Conservation (phyloP, 2,329 filamentous ascomycete genomes). For the Diaporthe vexans region DNA sequence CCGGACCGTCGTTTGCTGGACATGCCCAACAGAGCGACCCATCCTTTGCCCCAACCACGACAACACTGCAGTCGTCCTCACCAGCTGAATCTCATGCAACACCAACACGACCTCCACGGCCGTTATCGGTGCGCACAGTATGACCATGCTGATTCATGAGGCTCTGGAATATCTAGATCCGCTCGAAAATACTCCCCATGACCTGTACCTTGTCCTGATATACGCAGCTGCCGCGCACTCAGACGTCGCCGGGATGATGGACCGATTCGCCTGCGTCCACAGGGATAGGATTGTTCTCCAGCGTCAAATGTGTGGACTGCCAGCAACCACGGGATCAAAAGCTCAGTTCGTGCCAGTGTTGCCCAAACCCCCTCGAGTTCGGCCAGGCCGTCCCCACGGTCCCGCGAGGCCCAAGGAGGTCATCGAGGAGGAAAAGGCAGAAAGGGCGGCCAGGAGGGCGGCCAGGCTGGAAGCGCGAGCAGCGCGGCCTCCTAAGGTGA, state of each 20-base stretch:
- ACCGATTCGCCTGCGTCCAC: conserved; percentile 30
- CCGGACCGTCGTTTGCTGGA: not conserved
- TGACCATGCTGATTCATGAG: conserved; percentile 35
- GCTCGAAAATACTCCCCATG: conserved; percentile 22
- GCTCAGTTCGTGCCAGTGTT: not conserved
- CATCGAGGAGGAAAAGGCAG: conserved; percentile 8
- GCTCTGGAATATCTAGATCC: conserved; percentile 34
- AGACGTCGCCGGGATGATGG: conserved; percentile 36
- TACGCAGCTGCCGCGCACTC: conserved; percentile 36
- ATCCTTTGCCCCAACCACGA: not conserved
- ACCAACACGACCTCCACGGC: not conserved
- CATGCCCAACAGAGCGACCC: not conserved
- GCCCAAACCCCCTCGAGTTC: not conserved
- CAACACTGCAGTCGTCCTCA: not conserved
- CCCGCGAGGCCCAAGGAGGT: conserved; percentile 23
- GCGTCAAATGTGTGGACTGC: not conserved
- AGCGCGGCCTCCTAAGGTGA: not conserved
- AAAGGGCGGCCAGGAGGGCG: conserved; percentile 7
- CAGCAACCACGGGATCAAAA: not conserved
- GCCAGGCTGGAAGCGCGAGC: not conserved
- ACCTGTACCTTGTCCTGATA: conserved; percentile 30
- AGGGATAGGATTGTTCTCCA: not conserved
- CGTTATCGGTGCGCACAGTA: conserved; percentile 4
- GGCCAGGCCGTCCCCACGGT: not conserved
- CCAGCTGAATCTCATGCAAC: not conserved